These are phyloP conservation scores for Coelastrella sp. DNA, from an alignment of 139 green algal genomes.

Conservation along the genomic window DNA sequence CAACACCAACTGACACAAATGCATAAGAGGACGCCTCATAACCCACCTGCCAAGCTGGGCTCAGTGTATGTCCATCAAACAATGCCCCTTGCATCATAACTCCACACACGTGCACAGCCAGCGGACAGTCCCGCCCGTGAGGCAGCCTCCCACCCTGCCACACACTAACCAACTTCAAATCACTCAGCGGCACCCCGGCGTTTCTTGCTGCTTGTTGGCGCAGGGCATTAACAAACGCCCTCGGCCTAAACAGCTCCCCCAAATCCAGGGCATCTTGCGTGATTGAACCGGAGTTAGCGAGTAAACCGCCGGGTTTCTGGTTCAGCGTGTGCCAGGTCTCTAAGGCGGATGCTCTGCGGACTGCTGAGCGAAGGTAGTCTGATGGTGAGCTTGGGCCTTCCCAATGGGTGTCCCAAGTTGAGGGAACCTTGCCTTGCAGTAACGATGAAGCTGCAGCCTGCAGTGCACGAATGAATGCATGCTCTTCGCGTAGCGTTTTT, in stretches of 20 bases:
- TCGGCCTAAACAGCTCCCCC: constrained; percentile 70
- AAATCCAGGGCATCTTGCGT: constrained; percentile 59
- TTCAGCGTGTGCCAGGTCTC: constrained; percentile 15
- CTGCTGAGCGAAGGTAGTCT: constrained; percentile 70
- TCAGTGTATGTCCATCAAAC: constrained; percentile 53
- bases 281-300: constrained; percentile 23
- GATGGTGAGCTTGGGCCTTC: constrained; percentile 68
- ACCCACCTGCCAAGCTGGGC: constrained; percentile 8
- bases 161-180: constrained; percentile 71
- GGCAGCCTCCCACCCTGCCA: constrained; percentile 64
- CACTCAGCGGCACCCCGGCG: constrained; percentile 65
- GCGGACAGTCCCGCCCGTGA: neutral
- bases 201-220: constrained; percentile 72
- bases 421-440: constrained; percentile 66
- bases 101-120: constrained; percentile 52
- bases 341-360: constrained; percentile 19
- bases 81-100: constrained; percentile 60
- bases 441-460: constrained; percentile 61
- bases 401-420: constrained; percentile 73
- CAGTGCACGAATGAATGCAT: no score
- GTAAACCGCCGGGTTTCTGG: constrained; percentile 39
- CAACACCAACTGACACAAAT: neutral
- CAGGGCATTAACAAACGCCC: constrained; percentile 82
- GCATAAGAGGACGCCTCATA: neutral
- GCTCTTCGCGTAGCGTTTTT: no score